Base-by-base conservation (phyloP, 2,329 filamentous ascomycete genomes). In the Paecilomyces dactylethromorphus region DNA sequence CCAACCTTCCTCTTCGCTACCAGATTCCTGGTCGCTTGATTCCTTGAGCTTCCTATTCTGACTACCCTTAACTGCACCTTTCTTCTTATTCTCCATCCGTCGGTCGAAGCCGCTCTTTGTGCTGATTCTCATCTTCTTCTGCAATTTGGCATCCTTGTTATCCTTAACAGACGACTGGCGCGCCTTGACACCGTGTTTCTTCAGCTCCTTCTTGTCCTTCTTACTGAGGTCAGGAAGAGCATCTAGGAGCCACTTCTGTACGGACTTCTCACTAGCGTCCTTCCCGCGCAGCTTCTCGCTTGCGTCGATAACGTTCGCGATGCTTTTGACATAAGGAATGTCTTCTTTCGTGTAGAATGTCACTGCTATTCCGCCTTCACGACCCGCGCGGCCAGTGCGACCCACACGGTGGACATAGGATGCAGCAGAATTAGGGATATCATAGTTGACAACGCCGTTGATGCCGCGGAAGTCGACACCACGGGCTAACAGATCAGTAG, bases 271-370 rank as follows among this genome's bases (percentile, higher is more conserved):
- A 24, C 82, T 80, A 0, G 78, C 81, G 2, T 80, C 63, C 7
- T 74, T 72, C 0, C 76, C 78, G 4, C 81, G 77, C 67, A 92
- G 83, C 73, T 86, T 89, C 75, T 97, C 90, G 64, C 89, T 92
- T 22, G 86, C 84, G 0, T 89, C 85, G 63, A 99, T 96, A 33
- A 97, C 90, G 68, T 97, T 97, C 33, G 92, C 94, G 29, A 99
- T 90, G 63, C 87, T 90, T 78, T 93, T 96, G 59, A 99, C 85
- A 63, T 87, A 91, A 0, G 90, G 89, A 3, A 97, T 88, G 69
- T 99, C 94, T 61, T 97, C 94, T 72, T 94, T 91, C 0, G 93
- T 97, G 75, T 96, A 99, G 60, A 96, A 88, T 0, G 94, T 99
- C 1, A 99, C 88, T 0, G 92, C 92, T 3, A 96, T 84, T 54